Base-by-base conservation (phyloP, 768 basidiomycete genomes). In the Kondoa subrosea region DNA sequence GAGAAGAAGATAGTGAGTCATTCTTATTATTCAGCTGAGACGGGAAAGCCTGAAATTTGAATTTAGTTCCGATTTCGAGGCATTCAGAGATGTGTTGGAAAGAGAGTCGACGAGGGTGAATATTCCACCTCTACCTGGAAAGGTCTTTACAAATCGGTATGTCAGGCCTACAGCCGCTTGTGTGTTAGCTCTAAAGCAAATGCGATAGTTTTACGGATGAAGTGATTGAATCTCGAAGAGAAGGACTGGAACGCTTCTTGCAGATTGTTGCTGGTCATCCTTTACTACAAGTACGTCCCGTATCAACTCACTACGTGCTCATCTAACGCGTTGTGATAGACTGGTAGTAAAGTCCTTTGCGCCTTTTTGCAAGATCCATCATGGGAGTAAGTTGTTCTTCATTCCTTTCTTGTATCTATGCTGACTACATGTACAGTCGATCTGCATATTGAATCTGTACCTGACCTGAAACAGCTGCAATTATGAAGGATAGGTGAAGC, bases 221-320 rank as follows among this genome's bases (percentile, higher is more conserved):
- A 77, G 87, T 96, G 58, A 96, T 99, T 68, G 93, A 97, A 78
- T 80, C 82, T 66, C 79, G 95, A 68, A 80, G 93, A 72, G 92
- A 97, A 75, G 93, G 93, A 0, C 79, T 97, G 27, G 93, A 97
- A 79, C 81, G 93, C 32, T 99, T 97, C 79, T 77, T 99, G 73
- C 90, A 88, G 73, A 85, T 99, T 70, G 93, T 99, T 61, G 95
- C 95, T 1, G 95, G 95, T 0, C 95, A 99, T 76, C 95, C 95
- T 4, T 80, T 99, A 67, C 79, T 99, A 29, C 93, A 99, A 85
- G 91, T 89, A 70, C 69, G 83, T 78, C 25, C 34, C 21, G 21
- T 30, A n/a, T 56, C 31, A 15, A 21, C 14, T 30, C 17, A 21
- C 25, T 34, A 34, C 29, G 56, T 50, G 21, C 56, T 34, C 56